Base-by-base conservation (phyloP, 345 rosid genomes). In the Gossypium sturtianum region DNA sequence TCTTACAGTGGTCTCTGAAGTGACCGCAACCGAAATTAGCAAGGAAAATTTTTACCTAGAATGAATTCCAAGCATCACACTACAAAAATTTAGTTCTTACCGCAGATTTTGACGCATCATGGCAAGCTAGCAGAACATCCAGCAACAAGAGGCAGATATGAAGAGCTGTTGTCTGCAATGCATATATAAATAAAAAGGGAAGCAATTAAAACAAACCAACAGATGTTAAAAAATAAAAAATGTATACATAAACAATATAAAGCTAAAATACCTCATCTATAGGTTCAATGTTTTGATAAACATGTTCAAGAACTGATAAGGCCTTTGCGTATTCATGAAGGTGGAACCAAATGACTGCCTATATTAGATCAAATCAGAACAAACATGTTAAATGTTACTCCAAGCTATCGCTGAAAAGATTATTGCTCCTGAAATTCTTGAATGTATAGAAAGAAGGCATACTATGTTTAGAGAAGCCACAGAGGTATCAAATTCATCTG, bases 71-170 rank as follows among this genome's bases (percentile, higher is more conserved):
- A 59, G 9, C 34, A 20, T 38, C 70, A 72, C 52, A 19, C 57
- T 17, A 60, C 11, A 69, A 41, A 61, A 45, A 69, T 12, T 13
- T 75, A 73, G 77, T 60, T 84, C 96, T 86, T 86, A 96, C 99
- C 81, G 84, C 89, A 78, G 92, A 87, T 81, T 84, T 91, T 71
- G 90, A 86, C 25, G 92, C 92, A 71, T 96, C 92, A 74, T 71
- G 86, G 81, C 97, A 88, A 74, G 98, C 98, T 77, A 93, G 87
- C 16, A 87, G 85, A 84, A 84, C 88, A 81, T 96, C 99, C 83
- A 96, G 87, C 78, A 93, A 74, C 85, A 96, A 74, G 70, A 91
- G 91, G 78, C 98, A 90, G 71, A 93, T 87, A 81, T 86, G 95
- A 84, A 89, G 97, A 27, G 97, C 98, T 19, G 85, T 85, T 2